These are phyloP conservation scores for Ceratobasidium sp. DNA, from an alignment of 1,284 basidiomycete genomes.

Conservation along the genomic window DNA sequence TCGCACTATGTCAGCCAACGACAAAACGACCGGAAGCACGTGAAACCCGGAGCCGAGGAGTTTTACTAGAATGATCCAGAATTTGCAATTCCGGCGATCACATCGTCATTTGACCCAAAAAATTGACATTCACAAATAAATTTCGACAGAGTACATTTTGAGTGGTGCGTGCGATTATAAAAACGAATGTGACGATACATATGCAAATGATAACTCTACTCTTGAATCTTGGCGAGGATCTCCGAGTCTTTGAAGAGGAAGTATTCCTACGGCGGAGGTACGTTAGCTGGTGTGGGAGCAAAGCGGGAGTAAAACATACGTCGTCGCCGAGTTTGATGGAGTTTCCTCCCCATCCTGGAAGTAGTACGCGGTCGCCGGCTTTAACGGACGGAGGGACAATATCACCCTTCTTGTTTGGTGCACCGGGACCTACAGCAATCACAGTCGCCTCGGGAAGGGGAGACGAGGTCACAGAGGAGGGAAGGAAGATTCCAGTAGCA, in stretches of 20 bases:
- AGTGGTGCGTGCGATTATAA: conserved; percentile 36
- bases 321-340: conserved; percentile 97
- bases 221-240: conserved; percentile 96
- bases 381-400: conserved; percentile 82
- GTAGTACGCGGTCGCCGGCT: conserved; percentile 89
- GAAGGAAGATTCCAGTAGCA: conserved; percentile 91
- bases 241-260: conserved; percentile 94
- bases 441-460: conserved; percentile 97
- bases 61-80: conserved; percentile 33
- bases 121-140: background rate
- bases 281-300: background rate
- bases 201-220: conserved; percentile 58
- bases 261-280: conserved; percentile 72
- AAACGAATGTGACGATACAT: conserved; percentile 28
- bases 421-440: conserved; percentile 93
- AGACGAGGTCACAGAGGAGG: conserved; percentile 79
- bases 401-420: conserved; percentile 83
- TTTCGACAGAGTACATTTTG: conserved; percentile 23
- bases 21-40: too few relatives aligned
- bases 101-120: background rate
- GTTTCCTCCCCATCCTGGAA: conserved; percentile 96
- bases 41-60: background rate
- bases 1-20: background rate
- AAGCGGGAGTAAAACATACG: conserved; percentile 58
- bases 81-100: background rate